Percentiles rank a stretch among this genome's conserved stretches.
Conservation (phyloP, 2,329 filamentous ascomycete genomes). For the Pseudogymnoascus sp. region DNA sequence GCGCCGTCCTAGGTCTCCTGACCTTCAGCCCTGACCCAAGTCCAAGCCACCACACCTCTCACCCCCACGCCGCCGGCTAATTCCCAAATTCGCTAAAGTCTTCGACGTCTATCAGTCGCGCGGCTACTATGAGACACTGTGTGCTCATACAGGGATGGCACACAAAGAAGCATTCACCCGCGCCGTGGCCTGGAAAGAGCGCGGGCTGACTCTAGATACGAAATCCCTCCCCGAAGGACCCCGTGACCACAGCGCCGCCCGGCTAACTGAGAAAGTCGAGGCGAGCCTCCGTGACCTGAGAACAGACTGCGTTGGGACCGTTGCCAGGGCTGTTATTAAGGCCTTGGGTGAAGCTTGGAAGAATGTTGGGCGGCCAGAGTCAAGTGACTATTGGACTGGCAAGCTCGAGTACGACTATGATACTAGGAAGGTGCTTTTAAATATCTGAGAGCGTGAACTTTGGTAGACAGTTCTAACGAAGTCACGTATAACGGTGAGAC, state of each 20-base stretch:
- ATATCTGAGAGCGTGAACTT: background rate
- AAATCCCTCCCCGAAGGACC: constrained; percentile 61
- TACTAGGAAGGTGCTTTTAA: constrained; percentile 22
- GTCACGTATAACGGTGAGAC: background rate
- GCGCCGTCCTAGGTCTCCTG: constrained; percentile 82
- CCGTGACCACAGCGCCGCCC: constrained; percentile 54
- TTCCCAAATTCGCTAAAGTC: too few relatives aligned
- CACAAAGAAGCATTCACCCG: constrained; percentile 77
- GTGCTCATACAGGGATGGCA: constrained; percentile 59
- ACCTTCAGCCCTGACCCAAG: constrained; percentile 64
- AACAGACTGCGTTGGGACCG: constrained; percentile 61
- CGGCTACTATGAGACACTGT: constrained; percentile 82
- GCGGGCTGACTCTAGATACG: constrained; percentile 70
- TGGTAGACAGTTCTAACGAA: background rate
- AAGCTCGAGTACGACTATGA: constrained; percentile 20
- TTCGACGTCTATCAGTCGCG: constrained; percentile 67
- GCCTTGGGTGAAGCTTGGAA: constrained; percentile 58
- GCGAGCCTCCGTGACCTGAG: constrained; percentile 63
- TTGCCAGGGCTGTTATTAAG: constrained; percentile 55
- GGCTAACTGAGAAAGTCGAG: constrained; percentile 58
- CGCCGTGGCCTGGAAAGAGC: too few relatives aligned
- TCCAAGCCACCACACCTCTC: constrained; percentile 14
- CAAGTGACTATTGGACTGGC: constrained; percentile 20
- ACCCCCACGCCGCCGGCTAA: background rate
- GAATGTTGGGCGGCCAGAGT: constrained; percentile 44